Evolutionary conservation across 768 basidiomycete genomes (phyloP).

Genomic region (Boletellus ananas): DNA sequence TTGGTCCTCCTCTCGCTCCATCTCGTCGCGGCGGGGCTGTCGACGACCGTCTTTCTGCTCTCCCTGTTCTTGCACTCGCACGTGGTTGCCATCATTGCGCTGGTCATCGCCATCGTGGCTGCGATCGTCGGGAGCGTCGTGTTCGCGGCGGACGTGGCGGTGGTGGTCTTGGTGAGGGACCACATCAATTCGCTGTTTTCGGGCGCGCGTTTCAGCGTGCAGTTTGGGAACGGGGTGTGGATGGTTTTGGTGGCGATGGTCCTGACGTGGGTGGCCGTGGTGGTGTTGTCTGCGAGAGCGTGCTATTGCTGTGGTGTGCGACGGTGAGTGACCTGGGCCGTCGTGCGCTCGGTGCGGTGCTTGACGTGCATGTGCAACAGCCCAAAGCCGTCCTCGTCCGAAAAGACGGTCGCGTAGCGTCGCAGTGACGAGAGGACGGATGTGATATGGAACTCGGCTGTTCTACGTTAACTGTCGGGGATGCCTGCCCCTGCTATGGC

Average conservation of each 20-base stretch:
- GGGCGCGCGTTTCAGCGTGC: slow-evolving; percentile 40
- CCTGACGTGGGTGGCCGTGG: slow-evolving; percentile 56
- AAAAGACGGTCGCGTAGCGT: background rate
- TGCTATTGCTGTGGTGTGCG: slow-evolving; percentile 70
- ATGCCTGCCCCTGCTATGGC: background rate
- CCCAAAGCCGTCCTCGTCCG: background rate
- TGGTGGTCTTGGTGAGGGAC: slow-evolving; percentile 50
- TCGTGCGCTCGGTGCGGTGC: background rate
- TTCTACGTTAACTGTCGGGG: no score
- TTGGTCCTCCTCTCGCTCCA: slow-evolving; percentile 63
- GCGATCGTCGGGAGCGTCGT: slow-evolving; percentile 52
- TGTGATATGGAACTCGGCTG: background rate
- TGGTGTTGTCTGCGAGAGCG: slow-evolving; percentile 57
- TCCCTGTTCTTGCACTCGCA: slow-evolving; percentile 61
- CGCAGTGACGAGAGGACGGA: background rate
- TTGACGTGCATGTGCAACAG: slow-evolving; percentile 12
- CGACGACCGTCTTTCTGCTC: slow-evolving; percentile 49
- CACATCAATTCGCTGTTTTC: slow-evolving; percentile 38
- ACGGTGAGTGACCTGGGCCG: slow-evolving; percentile 24
- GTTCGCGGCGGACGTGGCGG: slow-evolving; percentile 58
- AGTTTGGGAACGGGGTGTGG: slow-evolving; percentile 71
- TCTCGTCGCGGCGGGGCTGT: slow-evolving; percentile 57
- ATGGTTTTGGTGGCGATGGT: slow-evolving; percentile 57
- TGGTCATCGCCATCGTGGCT: slow-evolving; percentile 55
- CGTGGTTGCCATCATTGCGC: slow-evolving; percentile 49